Evolutionary conservation across 345 rosid genomes (phyloP), one percentile per base, ranked within the genome.

Genomic region (Heritiera fomes): DNA sequence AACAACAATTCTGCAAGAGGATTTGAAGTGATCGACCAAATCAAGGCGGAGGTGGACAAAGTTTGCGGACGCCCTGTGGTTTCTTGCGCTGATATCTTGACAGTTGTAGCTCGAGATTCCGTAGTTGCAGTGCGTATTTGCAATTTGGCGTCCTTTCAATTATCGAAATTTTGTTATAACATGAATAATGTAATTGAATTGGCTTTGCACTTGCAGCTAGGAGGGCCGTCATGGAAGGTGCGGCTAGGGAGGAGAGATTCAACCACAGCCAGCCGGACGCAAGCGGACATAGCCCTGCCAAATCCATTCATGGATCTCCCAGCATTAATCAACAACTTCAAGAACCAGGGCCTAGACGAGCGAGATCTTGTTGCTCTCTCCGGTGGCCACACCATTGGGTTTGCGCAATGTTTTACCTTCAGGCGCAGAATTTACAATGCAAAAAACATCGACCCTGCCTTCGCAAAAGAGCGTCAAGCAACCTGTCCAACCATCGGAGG

Each of bases 41-140:
- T 23, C 28, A 23, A 23, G 28, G 28, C 28, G 28, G 28, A 23
- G 28, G 28, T 23, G 28, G 28, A 23, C 28, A 23, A 23, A 52
- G 79, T 83, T 0, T 91, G 97, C 46, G 88, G 92, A 6, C 18
- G 79, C 1, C 81, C 87, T 0, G 86, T 83, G 12, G 92, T 92
- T 50, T 89, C 97, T 17, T 92, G 94, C 73, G 93, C 93, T 0
- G 94, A 90, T 65, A 83, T 91, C 46, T 81, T 92, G 13, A 62
- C 94, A 1, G 88, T 90, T 5, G 89, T 89, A 8, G 94, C 97
- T 50, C 87, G 87, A 43, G 85, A 92, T 49, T 89, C 94, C 23
- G 87, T 89, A 0, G 86, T 80, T 34, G 86, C 86, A 61, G 96
- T 88, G 78, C 9, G 82, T 58, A 46, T 34, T n/a, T 52, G 6